Evolutionary conservation across 2,329 filamentous ascomycete species (phyloP).

Genomic region (Aspergillus luchuensis): DNA sequence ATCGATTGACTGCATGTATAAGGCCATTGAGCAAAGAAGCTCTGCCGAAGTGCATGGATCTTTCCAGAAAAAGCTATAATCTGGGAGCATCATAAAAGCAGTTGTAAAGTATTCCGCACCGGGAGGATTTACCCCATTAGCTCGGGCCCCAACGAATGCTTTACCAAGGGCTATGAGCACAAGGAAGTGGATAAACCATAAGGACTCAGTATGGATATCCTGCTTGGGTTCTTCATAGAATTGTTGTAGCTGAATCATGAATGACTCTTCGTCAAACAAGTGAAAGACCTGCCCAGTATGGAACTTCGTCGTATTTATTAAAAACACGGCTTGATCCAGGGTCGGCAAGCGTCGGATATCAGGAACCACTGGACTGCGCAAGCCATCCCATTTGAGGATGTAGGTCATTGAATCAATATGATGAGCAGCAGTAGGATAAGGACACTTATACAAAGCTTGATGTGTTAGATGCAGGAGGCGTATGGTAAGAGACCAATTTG

Average conservation of each 20-base stretch:
- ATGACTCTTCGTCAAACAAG: conserved; percentile 7
- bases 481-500: conserved; percentile 10
- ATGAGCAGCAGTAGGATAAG: conserved; percentile 2
- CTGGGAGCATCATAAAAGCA: conserved; percentile 10
- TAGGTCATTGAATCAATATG: conserved; percentile 9
- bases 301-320: conserved; percentile 9
- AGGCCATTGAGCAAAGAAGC: conserved; percentile 10
- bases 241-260: conserved; percentile 9
- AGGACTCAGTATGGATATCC: background rate
- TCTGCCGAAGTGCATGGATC: conserved; percentile 6
- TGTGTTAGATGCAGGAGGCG: conserved; percentile 9
- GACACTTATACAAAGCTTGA: conserved; percentile 7
- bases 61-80: conserved; percentile 8
- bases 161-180: conserved; percentile 10
- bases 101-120: conserved; percentile 7
- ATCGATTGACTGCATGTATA: conserved; percentile 13
- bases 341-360: conserved; percentile 6
- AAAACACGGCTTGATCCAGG: conserved; percentile 5
- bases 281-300: conserved; percentile 11
- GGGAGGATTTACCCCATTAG: background rate
- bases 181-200: conserved; percentile 12
- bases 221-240: conserved; percentile 2
- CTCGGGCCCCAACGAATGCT: conserved; percentile 7
- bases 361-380: background rate
- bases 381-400: conserved; percentile 1